These are phyloP conservation scores for Phymatotrichopsis omnivora DNA, from an alignment of 2,329 filamentous ascomycete genomes.

Conservation along the genomic window DNA sequence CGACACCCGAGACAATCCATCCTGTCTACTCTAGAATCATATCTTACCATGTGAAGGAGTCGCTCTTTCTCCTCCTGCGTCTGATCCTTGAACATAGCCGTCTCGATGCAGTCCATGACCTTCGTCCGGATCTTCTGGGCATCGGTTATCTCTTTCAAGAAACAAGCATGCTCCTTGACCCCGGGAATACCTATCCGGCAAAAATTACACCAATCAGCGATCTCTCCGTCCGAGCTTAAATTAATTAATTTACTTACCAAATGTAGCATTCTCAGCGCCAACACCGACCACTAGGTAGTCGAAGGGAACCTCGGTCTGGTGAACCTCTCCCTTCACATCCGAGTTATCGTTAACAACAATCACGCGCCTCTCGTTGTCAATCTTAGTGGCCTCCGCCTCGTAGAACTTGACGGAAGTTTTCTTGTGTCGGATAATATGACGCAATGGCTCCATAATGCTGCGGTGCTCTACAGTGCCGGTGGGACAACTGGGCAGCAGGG, in stretches of 20 bases:
- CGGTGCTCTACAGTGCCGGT: conserved; percentile 97
- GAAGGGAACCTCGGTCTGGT: conserved; percentile 82
- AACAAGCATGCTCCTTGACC: conserved; percentile 89
- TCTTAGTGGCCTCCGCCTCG: conserved; percentile 92
- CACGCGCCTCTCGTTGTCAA: conserved; percentile 83
- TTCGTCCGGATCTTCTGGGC: conserved; percentile 94
- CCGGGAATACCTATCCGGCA: conserved; percentile 61
- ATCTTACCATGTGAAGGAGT: conserved; percentile 89
- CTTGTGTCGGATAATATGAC: conserved; percentile 92
- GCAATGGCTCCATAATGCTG: conserved; percentile 98
- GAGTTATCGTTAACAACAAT: conserved; percentile 87
- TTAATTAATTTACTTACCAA: conserved; percentile 54
- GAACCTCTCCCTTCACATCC: conserved; percentile 74
- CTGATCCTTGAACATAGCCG: conserved; percentile 96
- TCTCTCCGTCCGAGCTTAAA: not conserved
- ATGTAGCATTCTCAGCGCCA: conserved; percentile 95
- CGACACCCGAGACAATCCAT: conserved; percentile 5
- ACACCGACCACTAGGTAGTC: conserved; percentile 98
- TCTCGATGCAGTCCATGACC: conserved; percentile 99
- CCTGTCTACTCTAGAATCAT: not conserved
- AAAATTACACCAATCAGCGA: too few relatives aligned
- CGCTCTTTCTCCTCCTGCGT: conserved; percentile 77
- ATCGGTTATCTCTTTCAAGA: conserved; percentile 96
- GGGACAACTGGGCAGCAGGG: conserved; percentile 91
- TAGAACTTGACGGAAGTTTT: conserved; percentile 90